Evolutionary conservation across 2,329 filamentous ascomycete genomes (phyloP), one percentile per base, ranked within the genome.

Genomic region (Aspergillus sp.): DNA sequence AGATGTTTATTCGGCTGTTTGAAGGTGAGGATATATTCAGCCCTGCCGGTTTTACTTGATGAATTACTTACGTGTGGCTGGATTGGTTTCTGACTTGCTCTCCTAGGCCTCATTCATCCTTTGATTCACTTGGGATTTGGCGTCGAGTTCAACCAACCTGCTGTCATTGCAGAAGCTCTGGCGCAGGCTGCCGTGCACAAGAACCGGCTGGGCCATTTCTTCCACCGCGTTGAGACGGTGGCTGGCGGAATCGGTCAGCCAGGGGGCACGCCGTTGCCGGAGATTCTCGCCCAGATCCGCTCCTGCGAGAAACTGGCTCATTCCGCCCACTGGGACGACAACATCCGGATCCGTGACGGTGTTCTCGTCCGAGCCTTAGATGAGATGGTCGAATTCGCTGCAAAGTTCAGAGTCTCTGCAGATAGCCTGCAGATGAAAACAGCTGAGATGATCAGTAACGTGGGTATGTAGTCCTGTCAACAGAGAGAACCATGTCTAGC

Each of bases 81-180:
- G 2, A 9, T 25, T 25, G 23, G 5, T 9, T 9, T n/a, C 14
- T 32, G 14, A 16, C 14, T 16, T 47, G 17, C n/a, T 9, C 13
- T 2, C 13, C 4, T 52, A 81, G 85, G 88, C 0, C 81, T 93
- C 57, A 61, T 91, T 2, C 90, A 96, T 64, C 90, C 91, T 2
- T 74, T 94, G 14, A 92, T 96, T 57, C 90, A 96, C 66, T 80
- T 96, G 17, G 88, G 91, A 45, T 96, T 91, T 65, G 91, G 88
- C 4, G 67, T 96, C 32, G 91, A 96, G 67, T 96, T 91, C 75
- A 69, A 81, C 9, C 90, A 96, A 65, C 89, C 89, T 2, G 88
- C 88, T 34, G 85, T 96, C 54, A 79, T 96, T 23, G 89, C 91
- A 5, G 84, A 93, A 72, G 91, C 78, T 1, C 81, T 96, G 16